A percentile compares a stretch with the other conserved stretches of the same genome.
phyloP scores from a whole-genome alignment of 2,329 filamentous ascomycete genomes.

The Alternaria viburni region DNA sequence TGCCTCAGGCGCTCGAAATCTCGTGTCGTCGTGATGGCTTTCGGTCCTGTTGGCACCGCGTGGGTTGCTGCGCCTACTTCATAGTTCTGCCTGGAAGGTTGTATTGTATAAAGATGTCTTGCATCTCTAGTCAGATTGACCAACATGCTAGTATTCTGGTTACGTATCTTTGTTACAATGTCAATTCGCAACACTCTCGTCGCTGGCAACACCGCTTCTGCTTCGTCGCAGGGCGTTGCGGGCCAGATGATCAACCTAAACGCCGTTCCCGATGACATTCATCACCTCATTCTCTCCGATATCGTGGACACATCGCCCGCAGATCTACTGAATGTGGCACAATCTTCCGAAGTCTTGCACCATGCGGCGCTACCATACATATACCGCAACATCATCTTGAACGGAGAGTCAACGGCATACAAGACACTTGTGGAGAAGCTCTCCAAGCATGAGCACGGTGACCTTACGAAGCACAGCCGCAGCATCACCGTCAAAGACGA shows the following conservation, averaged over 20 bases:
- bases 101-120: background rate
- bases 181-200: background rate
- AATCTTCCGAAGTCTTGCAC: background rate
- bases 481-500: background rate
- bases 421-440: background rate
- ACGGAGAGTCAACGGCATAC: background rate
- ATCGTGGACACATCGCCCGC: background rate
- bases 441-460: background rate
- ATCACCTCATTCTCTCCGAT: background rate
- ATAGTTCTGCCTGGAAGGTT: background rate
- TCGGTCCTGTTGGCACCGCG: background rate
- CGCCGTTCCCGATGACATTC: background rate
- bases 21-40: background rate
- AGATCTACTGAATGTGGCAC: background rate
- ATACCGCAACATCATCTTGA: background rate
- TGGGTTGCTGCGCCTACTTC: background rate
- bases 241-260: accelerated
- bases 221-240: background rate
- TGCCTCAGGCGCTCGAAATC: background rate
- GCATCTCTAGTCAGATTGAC: background rate
- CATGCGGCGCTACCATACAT: background rate
- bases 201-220: background rate
- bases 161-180: background rate
- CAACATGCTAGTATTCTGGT: too few relatives aligned
- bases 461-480: background rate